Evolutionary conservation across 2,329 filamentous ascomycete species (phyloP), one percentile per base, ranked within the genome.

Genomic region (Ceratocystis harringtonii): DNA sequence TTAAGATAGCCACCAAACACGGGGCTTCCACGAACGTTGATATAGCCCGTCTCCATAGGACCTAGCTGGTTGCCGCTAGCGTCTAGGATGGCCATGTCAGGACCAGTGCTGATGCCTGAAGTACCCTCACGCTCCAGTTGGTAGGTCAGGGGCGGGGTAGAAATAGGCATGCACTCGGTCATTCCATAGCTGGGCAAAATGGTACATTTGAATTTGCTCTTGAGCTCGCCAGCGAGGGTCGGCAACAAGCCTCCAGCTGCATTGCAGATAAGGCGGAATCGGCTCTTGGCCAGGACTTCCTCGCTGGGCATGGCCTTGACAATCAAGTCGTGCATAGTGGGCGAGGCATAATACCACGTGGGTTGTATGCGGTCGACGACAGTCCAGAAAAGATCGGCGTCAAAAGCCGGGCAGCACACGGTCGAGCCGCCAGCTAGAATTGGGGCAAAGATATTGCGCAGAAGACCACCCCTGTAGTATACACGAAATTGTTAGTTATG

Each of bases 121-220:
- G 81, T 82, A 1, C 80, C 81, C 52, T 77, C 74, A 3, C 78
- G 77, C 64, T 81, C 79, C 3, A 83, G 74, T 32, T 72, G 72
- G 69, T 83, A 83, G 68, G 77, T 70, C n/a, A 81, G 72, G 0
- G 79, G 80, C 1, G 81, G 81, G 2, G 80, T 81, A 2, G 79
- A 80, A 60, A 83, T 82, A 0, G 80, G 81, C 79, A 82, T 82
- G 69, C 80, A 83, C 73, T 83, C 81, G 0, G 81, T 84, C 81
- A 84, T 83, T 19, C 80, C 81, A 69, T 84, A 83, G 68, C 79
- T 82, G 1, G 81, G 81, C 19, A 84, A 74, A 2, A 84, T 77
- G 1, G 75, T 75, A 65, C 79, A 81, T 10, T 75, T 72, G 71
- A 83, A 84, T 0, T 76, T 79, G 66, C 80, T 76, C 17, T 76